Evolutionary conservation across 2,329 filamentous ascomycete genomes (phyloP).

Genomic region (Cytospora piceae): DNA sequence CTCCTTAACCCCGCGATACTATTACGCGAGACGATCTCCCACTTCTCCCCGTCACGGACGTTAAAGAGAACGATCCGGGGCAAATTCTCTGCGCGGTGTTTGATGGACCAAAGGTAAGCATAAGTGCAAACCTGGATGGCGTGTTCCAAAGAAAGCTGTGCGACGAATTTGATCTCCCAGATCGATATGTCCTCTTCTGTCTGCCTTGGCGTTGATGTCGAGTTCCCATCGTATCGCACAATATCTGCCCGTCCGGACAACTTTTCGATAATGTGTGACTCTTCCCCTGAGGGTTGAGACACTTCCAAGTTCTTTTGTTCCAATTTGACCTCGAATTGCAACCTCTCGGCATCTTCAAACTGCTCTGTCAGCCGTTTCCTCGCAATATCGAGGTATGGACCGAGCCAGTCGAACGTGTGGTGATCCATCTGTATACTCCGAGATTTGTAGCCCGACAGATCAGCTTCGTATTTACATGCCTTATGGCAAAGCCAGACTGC

Average conservation of each 20-base stretch:
- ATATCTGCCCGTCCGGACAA: constrained; percentile 6
- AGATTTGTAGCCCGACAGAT: constrained; percentile 23
- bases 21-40: constrained; percentile 23
- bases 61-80: constrained; percentile 31
- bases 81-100: constrained; percentile 1
- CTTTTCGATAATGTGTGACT: background rate
- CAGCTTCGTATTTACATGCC: constrained; percentile 29
- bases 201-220: background rate
- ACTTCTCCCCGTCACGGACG: constrained; percentile 30
- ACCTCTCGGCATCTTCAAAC: constrained; percentile 25
- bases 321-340: constrained; percentile 24
- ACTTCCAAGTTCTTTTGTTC: background rate
- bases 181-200: constrained; percentile 15
- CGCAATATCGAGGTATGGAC: constrained; percentile 15
- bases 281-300: background rate
- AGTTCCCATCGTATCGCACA: background rate
- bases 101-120: constrained; percentile 27
- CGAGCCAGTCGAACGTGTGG: constrained; percentile 30
- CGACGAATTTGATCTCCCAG: constrained; percentile 33
- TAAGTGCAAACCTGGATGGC: constrained; percentile 29
- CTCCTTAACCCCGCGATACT: background rate
- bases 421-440: constrained; percentile 29
- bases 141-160: constrained; percentile 28
- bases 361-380: constrained; percentile 22
- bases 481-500: constrained; percentile 29